Evolutionary conservation across 192 early-diverging fungal species (phyloP).

Genomic region (Coemansia sp.): DNA sequence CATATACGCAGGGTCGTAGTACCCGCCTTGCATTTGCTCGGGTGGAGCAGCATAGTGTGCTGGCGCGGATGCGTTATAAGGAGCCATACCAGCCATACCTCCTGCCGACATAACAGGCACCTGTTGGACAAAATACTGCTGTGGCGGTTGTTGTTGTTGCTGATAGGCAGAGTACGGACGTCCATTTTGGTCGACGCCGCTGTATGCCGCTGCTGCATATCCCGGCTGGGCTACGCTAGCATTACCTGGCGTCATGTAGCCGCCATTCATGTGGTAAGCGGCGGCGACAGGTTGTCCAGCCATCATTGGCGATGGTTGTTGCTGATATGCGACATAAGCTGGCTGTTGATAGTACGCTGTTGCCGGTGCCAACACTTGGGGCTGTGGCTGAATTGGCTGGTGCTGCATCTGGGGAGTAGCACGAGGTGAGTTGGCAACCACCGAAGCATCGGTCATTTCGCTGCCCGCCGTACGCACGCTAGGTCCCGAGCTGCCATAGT

Average conservation of each 20-base stretch:
- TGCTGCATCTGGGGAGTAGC: conserved; percentile 4
- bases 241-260: conserved; percentile 2
- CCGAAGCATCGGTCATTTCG: not conserved
- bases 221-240: conserved; percentile 7
- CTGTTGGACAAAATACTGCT: conserved; percentile 5
- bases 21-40: conserved; percentile 25
- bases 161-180: conserved; percentile 22
- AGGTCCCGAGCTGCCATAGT: conserved; percentile 2
- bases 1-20: conserved; percentile 22
- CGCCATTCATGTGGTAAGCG: not conserved
- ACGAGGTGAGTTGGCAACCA: not conserved
- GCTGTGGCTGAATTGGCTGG: not conserved
- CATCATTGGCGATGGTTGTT: conserved; percentile 2
- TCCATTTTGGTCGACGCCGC: conserved; percentile 22
- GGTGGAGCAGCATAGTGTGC: not conserved
- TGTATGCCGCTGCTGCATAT: conserved; percentile 8
- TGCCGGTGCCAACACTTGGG: not conserved
- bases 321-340: conserved; percentile 1
- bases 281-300: not conserved
- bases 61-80: not conserved
- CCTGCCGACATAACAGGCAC: not conserved
- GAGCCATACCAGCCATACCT: conserved; percentile 1
- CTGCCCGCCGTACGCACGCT: conserved; percentile 7
- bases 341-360: conserved; percentile 1
- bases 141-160: conserved; percentile 6